Percentiles rank a stretch among this genome's conserved stretches.
Conservation (phyloP, 2,329 filamentous ascomycete species). For the Venturia asperata region DNA sequence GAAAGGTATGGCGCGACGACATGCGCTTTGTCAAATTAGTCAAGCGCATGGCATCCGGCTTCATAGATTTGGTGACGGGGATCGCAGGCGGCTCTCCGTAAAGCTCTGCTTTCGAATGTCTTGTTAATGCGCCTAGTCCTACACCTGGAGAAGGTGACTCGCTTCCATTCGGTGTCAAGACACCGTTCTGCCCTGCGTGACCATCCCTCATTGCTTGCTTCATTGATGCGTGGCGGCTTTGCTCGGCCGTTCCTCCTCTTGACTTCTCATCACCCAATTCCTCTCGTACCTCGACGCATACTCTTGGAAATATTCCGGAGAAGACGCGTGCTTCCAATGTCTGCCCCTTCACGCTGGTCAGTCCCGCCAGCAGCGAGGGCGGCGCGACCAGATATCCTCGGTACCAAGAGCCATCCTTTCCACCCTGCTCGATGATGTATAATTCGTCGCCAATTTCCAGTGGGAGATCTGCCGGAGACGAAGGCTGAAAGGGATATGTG, state of each 20-base stretch:
- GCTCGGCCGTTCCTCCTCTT: constrained; percentile 13
- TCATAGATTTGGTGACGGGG: constrained; percentile 18
- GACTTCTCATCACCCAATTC: constrained; percentile 68
- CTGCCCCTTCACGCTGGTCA: constrained; percentile 86
- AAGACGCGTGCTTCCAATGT: constrained; percentile 94
- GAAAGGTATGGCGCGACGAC: constrained; percentile 37
- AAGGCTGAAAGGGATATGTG: constrained; percentile 85
- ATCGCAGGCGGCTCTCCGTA: constrained; percentile 14
- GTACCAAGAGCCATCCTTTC: constrained; percentile 78
- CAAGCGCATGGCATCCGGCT: constrained; percentile 14
- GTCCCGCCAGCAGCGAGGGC: constrained; percentile 80
- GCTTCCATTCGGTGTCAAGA: constrained; percentile 19
- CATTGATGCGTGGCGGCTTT: background rate
- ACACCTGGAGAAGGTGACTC: constrained; percentile 15
- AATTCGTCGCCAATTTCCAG: constrained; percentile 97
- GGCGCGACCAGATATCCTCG: constrained; percentile 92
- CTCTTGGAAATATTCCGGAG: constrained; percentile 94
- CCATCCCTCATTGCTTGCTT: background rate
- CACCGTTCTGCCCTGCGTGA: constrained; percentile 18
- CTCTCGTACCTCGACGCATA: constrained; percentile 91
- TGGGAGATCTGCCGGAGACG: constrained; percentile 81
- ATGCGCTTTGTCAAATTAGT: constrained; percentile 23
- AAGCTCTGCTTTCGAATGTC: background rate
- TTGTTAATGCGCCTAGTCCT: background rate
- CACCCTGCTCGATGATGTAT: constrained; percentile 96